phyloP scores from a whole-genome alignment of 352 stramenopile genomes.

The Phytophthora tubulina region DNA sequence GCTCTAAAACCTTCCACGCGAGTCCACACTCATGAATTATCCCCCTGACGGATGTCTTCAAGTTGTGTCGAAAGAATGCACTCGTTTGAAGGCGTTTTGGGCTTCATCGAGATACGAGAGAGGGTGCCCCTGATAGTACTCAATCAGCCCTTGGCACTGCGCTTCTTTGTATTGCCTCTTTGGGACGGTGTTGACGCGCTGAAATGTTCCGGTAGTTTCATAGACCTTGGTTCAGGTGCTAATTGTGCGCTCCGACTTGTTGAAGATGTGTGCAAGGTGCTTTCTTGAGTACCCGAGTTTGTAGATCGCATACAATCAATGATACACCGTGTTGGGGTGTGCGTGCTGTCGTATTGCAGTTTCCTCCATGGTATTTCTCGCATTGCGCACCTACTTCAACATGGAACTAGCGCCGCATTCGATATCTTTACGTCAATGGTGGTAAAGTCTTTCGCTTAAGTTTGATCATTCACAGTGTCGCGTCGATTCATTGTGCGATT shows the following conservation, averaged over 20 bases:
- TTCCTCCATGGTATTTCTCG: not conserved
- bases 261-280: not conserved
- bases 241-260: constrained; percentile 2
- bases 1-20: not conserved
- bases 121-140: not conserved
- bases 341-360: not conserved
- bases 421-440: too few species aligned
- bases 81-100: not conserved
- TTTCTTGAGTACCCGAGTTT: not conserved
- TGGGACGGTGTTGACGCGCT: not conserved
- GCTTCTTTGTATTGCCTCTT: not conserved
- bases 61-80: not conserved
- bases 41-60: not conserved
- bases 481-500: too few species aligned
- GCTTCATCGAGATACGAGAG: not conserved
- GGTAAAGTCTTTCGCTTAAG: too few species aligned
- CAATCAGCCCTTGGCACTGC: not conserved
- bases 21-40: not conserved
- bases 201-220: not conserved
- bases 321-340: not conserved
- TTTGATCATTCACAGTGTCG: too few species aligned
- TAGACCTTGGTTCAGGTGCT: not conserved
- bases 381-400: too few species aligned
- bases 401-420: too few species aligned
- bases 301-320: not conserved